A percentile compares a stretch with the other conserved stretches of the same genome.
Conservation (phyloP, 2,329 filamentous ascomycete species). For the Aspergillus uvarum region DNA sequence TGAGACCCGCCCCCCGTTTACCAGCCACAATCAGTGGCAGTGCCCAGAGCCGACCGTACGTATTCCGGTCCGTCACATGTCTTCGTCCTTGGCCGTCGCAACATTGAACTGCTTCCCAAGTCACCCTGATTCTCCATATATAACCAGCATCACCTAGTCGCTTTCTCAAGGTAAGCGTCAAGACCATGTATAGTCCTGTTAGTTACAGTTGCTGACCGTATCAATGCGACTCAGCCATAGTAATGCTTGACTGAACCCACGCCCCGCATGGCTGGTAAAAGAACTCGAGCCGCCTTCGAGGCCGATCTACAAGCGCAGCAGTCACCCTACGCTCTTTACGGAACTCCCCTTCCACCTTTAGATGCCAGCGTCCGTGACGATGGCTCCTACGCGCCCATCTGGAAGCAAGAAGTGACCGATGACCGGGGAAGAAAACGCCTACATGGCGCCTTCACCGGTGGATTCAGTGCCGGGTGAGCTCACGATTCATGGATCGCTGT, state of each 20-base stretch:
- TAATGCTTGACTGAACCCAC: conserved; percentile 1
- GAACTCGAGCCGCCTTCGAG: conserved; percentile 75
- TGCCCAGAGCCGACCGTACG: background rate
- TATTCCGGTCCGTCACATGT: background rate
- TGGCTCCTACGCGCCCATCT: conserved; percentile 88
- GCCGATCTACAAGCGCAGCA: conserved; percentile 66
- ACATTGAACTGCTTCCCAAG: background rate
- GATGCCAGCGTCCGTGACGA: conserved; percentile 80
- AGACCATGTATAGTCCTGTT: background rate
- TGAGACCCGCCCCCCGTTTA: background rate
- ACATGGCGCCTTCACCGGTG: conserved; percentile 94
- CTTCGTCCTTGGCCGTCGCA: background rate
- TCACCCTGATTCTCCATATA: background rate
- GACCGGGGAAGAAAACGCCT: conserved; percentile 86
- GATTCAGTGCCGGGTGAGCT: conserved; percentile 88
- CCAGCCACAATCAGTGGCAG: background rate
- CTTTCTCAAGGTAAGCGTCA: background rate
- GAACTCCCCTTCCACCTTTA: conserved; percentile 77
- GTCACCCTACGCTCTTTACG: conserved; percentile 75
- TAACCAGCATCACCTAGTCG: background rate
- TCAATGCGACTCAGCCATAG: background rate
- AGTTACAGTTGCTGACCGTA: background rate
- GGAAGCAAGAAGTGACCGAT: conserved; percentile 97
- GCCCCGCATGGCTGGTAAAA: conserved; percentile 69
- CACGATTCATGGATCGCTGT: conserved; percentile 29